phyloP scores from a whole-genome alignment of 768 basidiomycete species.

The Leccinum arenicola region DNA sequence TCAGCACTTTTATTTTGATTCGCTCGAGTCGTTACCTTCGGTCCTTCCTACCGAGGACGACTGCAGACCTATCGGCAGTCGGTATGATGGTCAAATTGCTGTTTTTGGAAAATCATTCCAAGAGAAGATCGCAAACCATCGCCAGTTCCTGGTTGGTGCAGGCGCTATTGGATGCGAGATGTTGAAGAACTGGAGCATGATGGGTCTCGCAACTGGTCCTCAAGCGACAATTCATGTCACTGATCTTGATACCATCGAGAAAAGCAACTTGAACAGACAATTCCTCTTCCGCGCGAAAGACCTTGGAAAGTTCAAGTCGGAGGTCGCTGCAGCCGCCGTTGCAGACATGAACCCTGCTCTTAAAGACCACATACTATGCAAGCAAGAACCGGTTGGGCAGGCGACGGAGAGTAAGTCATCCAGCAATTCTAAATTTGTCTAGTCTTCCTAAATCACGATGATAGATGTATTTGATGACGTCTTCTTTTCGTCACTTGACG shows the following conservation, averaged over 20 bases:
- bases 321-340: slow-evolving; percentile 88
- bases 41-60: slow-evolving; percentile 77
- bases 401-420: slow-evolving; percentile 80
- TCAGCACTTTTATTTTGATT: slow-evolving; percentile 96
- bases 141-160: slow-evolving; percentile 97
- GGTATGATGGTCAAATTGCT: slow-evolving; percentile 94
- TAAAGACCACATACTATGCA: slow-evolving; percentile 77
- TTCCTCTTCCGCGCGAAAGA: slow-evolving; percentile 98
- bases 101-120: slow-evolving; percentile 96
- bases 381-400: slow-evolving; percentile 91
- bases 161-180: slow-evolving; percentile 99
- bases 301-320: slow-evolving; percentile 94
- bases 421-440: neutral
- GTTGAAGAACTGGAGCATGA: slow-evolving; percentile 99
- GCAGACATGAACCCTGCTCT: slow-evolving; percentile 95
- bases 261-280: slow-evolving; percentile 96
- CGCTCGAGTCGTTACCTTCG: slow-evolving; percentile 87
- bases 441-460: slow-evolving; percentile 11
- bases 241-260: slow-evolving; percentile 98
- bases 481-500: slow-evolving; percentile 87
- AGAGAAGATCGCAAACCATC: slow-evolving; percentile 81
- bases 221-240: slow-evolving; percentile 88
- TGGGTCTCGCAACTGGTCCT: slow-evolving; percentile 83
- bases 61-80: slow-evolving; percentile 73
- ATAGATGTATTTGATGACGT: slow-evolving; percentile 82